These are phyloP conservation scores for Phialocephala sp. DNA, from an alignment of 2,329 filamentous ascomycete species.

Conservation along the genomic window DNA sequence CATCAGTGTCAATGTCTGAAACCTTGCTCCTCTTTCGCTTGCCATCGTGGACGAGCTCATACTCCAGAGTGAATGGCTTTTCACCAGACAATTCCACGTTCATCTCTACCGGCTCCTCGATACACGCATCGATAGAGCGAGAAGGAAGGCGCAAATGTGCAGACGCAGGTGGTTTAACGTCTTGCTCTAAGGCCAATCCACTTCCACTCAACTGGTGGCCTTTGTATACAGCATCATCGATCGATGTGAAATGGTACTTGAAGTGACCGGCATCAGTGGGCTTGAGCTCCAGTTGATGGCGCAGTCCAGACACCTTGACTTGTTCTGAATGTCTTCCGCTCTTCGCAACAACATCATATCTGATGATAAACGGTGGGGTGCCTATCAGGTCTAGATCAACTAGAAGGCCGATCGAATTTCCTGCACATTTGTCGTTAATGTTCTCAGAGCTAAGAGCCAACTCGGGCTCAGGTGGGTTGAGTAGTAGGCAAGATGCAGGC, in stretches of 20 bases:
- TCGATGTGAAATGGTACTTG: slow-evolving; percentile 80
- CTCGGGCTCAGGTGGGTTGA: slow-evolving; percentile 89
- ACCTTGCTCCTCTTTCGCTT: slow-evolving; percentile 75
- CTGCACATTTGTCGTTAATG: slow-evolving; percentile 93
- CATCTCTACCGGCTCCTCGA: slow-evolving; percentile 79
- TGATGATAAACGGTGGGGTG: slow-evolving; percentile 86
- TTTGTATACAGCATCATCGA: slow-evolving; percentile 83
- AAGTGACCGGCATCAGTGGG: slow-evolving; percentile 84
- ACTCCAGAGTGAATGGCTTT: slow-evolving; percentile 86
- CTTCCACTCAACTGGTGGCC: slow-evolving; percentile 65
- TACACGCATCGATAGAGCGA: slow-evolving; percentile 70
- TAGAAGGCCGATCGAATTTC: slow-evolving; percentile 87
- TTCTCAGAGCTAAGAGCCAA: slow-evolving; percentile 76
- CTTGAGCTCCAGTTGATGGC: slow-evolving; percentile 83
- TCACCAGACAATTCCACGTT: slow-evolving; percentile 81
- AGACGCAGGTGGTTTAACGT: slow-evolving; percentile 90
- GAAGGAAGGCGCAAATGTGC: slow-evolving; percentile 69
- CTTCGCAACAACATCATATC: slow-evolving; percentile 74
- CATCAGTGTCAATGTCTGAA: slow-evolving; percentile 64
- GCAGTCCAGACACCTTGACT: slow-evolving; percentile 69
- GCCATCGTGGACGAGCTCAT: slow-evolving; percentile 89
- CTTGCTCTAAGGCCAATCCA: slow-evolving; percentile 75
- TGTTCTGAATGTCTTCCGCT: slow-evolving; percentile 50
- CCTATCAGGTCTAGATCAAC: slow-evolving; percentile 91
- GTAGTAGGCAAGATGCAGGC: slow-evolving; percentile 88